Percentiles rank a stretch among this genome's conserved stretches.
Evolutionary conservation across 331 rosid species (phyloP).

Genomic region (Malus hybrid): DNA sequence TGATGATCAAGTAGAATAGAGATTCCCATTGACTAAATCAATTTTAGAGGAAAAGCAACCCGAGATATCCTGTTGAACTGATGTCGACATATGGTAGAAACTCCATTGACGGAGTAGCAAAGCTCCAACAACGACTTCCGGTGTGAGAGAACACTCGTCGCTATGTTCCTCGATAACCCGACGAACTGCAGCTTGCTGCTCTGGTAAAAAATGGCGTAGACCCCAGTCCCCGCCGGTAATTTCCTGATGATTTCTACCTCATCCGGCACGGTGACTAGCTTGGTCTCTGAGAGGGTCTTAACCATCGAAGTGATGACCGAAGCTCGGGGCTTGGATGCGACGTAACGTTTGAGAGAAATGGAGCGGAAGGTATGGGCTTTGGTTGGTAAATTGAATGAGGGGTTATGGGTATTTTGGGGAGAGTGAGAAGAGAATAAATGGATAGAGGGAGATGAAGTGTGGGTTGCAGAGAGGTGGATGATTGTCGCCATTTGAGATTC

Average conservation of each 20-base stretch:
- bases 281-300: slow-evolving; percentile 52
- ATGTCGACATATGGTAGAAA: too few species aligned
- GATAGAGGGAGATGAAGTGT: slow-evolving; percentile 19
- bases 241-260: slow-evolving; percentile 20
- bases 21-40: slow-evolving; percentile 36
- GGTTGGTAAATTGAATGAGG: slow-evolving; percentile 32
- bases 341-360: slow-evolving; percentile 34
- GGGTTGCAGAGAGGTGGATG: slow-evolving; percentile 41
- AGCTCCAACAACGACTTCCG: slow-evolving; percentile 76
- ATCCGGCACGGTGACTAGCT: slow-evolving; percentile 35
- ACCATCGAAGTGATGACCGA: slow-evolving; percentile 34
- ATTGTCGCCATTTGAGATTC: slow-evolving; percentile 47
- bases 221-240: slow-evolving; percentile 61
- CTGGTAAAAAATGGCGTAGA: slow-evolving; percentile 63
- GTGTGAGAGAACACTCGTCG: slow-evolving; percentile 57
- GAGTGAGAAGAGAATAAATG: slow-evolving; percentile 12
- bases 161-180: slow-evolving; percentile 71
- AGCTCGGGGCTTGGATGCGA: slow-evolving; percentile 37
- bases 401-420: slow-evolving; percentile 30
- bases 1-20: slow-evolving; percentile 41
- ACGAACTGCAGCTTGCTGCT: slow-evolving; percentile 74
- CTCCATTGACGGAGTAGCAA: slow-evolving; percentile 40
- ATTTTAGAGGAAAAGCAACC: slow-evolving; percentile 34
- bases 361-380: slow-evolving; percentile 27
- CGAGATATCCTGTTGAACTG: slow-evolving; percentile 31